Conservation (phyloP, 2,329 filamentous ascomycete species). For the Sporothrix euskadiensis region DNA sequence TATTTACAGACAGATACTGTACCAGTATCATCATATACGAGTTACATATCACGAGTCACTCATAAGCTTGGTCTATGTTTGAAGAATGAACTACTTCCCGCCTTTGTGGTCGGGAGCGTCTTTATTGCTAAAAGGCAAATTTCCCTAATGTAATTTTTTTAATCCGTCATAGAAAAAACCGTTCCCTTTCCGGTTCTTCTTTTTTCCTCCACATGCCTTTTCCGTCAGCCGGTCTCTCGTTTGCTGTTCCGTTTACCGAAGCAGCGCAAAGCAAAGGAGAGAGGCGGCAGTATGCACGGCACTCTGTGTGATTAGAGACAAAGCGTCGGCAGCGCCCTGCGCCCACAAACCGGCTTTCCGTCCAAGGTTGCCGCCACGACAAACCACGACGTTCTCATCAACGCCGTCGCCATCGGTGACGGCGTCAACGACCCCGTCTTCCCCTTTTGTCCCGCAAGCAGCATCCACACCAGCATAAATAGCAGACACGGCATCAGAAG, state of each 20-base stretch:
- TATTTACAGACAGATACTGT: no score
- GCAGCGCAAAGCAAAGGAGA: background rate
- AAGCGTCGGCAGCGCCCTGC: background rate
- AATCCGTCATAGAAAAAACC: slow-evolving; percentile 6
- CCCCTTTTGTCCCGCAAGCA: slow-evolving; percentile 7
- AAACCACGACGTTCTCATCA: slow-evolving; percentile 29
- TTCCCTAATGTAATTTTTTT: slow-evolving; percentile 11
- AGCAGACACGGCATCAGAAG: background rate
- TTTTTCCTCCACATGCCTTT: slow-evolving; percentile 12
- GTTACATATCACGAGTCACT: background rate
- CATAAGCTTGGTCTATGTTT: background rate
- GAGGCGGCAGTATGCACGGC: background rate
- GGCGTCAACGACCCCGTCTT: slow-evolving; percentile 20
- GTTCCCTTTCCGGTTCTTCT: slow-evolving; percentile 6
- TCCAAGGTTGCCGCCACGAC: slow-evolving; percentile 24
- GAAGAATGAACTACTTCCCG: slow-evolving; percentile 13
- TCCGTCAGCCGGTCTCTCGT: background rate
- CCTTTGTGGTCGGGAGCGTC: background rate
- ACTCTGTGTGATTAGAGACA: background rate
- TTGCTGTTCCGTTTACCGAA: background rate
- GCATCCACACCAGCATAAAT: background rate
- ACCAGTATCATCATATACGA: no score
- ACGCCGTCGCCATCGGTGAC: slow-evolving; percentile 27
- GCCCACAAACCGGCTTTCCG: slow-evolving; percentile 13
- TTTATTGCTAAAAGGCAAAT: slow-evolving; percentile 17